A percentile compares a stretch with the other conserved stretches of the same genome.
Evolutionary conservation across 305 asterid species (phyloP).

Genomic region (Fraxinus angustifolia): DNA sequence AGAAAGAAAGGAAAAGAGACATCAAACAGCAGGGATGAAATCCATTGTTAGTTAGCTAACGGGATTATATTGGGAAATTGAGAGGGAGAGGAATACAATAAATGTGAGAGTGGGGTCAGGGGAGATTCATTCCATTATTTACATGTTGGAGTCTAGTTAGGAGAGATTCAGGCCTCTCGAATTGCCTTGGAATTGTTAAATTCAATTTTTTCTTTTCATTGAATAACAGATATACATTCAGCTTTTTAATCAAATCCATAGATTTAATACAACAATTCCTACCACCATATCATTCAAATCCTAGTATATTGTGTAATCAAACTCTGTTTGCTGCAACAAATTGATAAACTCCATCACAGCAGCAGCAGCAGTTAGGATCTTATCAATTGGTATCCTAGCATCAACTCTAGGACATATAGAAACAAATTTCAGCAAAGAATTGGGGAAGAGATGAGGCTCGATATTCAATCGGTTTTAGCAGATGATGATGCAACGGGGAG

Average conservation of each 20-base stretch:
- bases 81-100: neutral
- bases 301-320: neutral
- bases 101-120: neutral
- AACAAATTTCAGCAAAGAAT: neutral
- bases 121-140: neutral
- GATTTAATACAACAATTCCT: neutral
- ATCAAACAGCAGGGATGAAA: neutral
- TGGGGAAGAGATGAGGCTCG: neutral
- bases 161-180: neutral
- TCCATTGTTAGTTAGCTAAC: neutral
- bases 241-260: neutral
- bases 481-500: neutral
- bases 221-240: neutral
- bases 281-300: neutral
- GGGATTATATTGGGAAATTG: neutral
- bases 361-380: neutral
- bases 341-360: neutral
- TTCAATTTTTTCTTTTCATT: neutral
- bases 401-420: neutral
- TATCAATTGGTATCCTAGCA: neutral
- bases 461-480: neutral
- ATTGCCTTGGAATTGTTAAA: neutral
- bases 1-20: neutral
- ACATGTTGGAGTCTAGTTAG: neutral
- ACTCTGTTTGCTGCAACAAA: neutral